A percentile compares a stretch with the other conserved stretches of the same genome.
phyloP scores from a whole-genome alignment of 2,329 filamentous ascomycete genomes.

The Lecanicillium sp. region DNA sequence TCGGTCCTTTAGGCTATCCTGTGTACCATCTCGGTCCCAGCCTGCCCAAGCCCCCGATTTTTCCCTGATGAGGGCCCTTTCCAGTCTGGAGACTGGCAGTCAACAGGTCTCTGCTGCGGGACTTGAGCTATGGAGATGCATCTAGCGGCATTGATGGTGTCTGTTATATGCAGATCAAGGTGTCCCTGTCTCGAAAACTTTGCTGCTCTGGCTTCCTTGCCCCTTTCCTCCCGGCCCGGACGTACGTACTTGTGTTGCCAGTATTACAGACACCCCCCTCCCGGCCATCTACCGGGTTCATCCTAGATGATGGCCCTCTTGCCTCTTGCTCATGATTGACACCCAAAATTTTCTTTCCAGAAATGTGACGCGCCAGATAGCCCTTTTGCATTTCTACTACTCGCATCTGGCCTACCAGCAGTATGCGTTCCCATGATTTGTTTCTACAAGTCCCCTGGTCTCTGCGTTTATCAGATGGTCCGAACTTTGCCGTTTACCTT shows the following conservation, averaged over 20 bases:
- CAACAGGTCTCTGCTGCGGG: background rate
- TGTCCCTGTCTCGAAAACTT: slow-evolving; percentile 2
- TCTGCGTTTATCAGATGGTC: too few relatives aligned
- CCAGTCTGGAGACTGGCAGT: background rate
- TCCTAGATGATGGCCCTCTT: slow-evolving; percentile 5
- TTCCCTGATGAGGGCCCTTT: background rate
- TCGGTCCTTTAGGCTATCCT: slow-evolving; percentile 4
- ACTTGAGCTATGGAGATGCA: background rate
- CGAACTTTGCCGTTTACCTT: too few relatives aligned
- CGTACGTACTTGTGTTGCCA: background rate
- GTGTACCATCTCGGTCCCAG: too few relatives aligned
- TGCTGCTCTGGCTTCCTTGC: background rate
- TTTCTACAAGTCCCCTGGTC: background rate
- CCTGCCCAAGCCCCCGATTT: background rate
- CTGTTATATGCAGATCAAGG: slow-evolving; percentile 8
- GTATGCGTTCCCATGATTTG: background rate
- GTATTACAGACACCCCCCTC: slow-evolving; percentile 5
- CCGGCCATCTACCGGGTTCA: background rate
- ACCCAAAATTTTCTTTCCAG: background rate
- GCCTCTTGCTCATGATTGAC: background rate
- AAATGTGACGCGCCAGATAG: slow-evolving; percentile 1
- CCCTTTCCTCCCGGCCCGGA: background rate
- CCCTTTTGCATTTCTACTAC: slow-evolving; percentile 4
- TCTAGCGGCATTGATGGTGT: background rate
- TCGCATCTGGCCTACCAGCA: slow-evolving; percentile 2